Evolutionary conservation across 2,329 filamentous ascomycete genomes (phyloP).

Genomic region (Cephalotrichum gorgonifer): DNA sequence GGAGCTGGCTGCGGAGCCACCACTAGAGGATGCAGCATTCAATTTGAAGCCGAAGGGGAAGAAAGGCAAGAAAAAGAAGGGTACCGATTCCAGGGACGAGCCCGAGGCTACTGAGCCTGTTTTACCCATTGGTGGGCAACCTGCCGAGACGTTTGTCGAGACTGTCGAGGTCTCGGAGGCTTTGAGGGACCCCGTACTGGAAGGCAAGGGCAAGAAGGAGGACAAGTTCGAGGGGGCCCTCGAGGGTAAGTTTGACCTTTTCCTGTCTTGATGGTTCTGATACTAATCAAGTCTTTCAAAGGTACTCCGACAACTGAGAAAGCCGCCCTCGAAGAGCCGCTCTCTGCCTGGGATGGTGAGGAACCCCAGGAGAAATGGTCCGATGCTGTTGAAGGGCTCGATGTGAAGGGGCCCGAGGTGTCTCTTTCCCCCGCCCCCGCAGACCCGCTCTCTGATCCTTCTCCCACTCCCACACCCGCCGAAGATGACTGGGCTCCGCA

Average conservation of each 20-base stretch:
- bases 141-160: too few relatives aligned
- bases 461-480: not conserved
- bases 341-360: not conserved
- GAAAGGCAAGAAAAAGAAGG: not conserved
- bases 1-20: not conserved
- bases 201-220: not conserved
- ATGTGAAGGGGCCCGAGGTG: not conserved
- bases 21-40: not conserved
- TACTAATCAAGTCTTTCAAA: not conserved
- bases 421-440: not conserved
- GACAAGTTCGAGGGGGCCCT: not conserved
- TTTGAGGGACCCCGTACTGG: not conserved
- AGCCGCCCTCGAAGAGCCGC: not conserved
- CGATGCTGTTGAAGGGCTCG: constrained; percentile 1
- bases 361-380: not conserved
- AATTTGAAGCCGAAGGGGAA: not conserved
- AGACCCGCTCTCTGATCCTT: not conserved
- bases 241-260: not conserved
- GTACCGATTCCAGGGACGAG: not conserved
- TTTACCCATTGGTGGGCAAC: too few relatives aligned
- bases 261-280: not conserved
- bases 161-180: not conserved
- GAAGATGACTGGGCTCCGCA: constrained; percentile 1
- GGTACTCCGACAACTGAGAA: not conserved
- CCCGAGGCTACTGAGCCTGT: not conserved